Evolutionary conservation across 164 flowering plant species (phyloP), one percentile per base, ranked within the genome.

Genomic region (Magnolia officinalis): DNA sequence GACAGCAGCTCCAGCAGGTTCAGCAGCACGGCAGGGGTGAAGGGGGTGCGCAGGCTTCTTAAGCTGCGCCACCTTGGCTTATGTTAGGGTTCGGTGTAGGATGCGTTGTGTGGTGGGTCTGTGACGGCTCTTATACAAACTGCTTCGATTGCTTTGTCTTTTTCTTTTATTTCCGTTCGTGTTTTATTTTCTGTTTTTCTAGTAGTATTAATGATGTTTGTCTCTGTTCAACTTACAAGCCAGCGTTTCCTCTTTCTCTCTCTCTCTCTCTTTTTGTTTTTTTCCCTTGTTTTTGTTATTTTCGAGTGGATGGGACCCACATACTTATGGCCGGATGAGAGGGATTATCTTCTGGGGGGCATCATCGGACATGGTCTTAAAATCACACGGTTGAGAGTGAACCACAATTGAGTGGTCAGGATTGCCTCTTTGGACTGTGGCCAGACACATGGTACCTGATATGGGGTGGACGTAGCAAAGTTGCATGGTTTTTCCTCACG

Each of bases 1-100:
- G 77, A 83, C 85, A 87, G 72, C 77, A 76, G 19, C 78, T 81
- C 19, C 85, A 83, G 71, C 80, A 80, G 72, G 82, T 75, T 11
- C 75, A 63, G 19, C 61, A 37, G 45, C 45, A 37, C 45, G 45
- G 45, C 45, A 18, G 73, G 66, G 71, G 70, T 13, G 70, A 67
- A 29, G 78, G 78, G n/a, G 73, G 18, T 11, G 61, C 61, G 37
- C 74, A 74, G 71, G 64, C 51, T 31, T 63, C 78, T 70, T 79
- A 51, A 67, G 61, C 55, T 29, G 18, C 31, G 19, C 61, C 19
- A 11, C 16, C 16, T 55, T 16, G 2, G 61, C 61, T 55, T 16
- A 8, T 16, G 18, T 55, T 11, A 3, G 13, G 61, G 61, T 8
- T 55, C 16, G 61, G 61, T 0, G 61, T 55, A 37, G 45, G 45